Base-by-base conservation (phyloP, 805 yeast species). In the Nadsonia fulvescens region DNA sequence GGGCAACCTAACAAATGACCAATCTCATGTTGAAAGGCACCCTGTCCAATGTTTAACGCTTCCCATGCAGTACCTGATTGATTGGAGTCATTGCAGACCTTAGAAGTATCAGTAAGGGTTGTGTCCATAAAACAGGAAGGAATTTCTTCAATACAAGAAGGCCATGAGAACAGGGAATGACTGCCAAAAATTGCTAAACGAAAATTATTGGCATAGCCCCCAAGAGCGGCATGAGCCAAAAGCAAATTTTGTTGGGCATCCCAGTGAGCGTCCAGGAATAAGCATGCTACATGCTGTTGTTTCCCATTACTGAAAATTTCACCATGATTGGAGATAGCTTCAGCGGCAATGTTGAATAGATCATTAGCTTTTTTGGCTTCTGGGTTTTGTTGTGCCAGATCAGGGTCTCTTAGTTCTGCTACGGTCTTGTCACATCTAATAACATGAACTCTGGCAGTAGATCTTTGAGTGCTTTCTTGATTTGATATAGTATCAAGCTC, bases 1-100 rank as follows among this genome's bases (percentile, higher is more conserved):
- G 96, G 95, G 36, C 86, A 76, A 1, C 94, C 93, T 21, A 86
- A 55, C 14, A 68, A 53, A 46, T 86, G 96, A 1, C 98, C 96
- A 27, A 86, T 73, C 45, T 86, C 96, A 48, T 86, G 96, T 74
- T 83, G 61, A 39, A 82, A 83, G 0, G 96, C 95, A 23, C 98
- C 96, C 39, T 78, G 44, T 1, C 94, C 78, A 18, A 86, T 63
- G 32, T 76, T 74, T 23, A 76, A 51, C 40, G 91, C 76, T 49
- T 86, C 95, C 93, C 94, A 89, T 30, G 73, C 63, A 1, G 91
- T 63, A 0, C 89, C 76, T 46, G 93, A 75, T 43, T 83, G 75
- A 39, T 68, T 65, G 37, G 73, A 58, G 47, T 89, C 98, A 47
- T 89, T 82, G 7, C 93, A 94, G n/a, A 86, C 93, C 32, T 76